Percentiles rank a stretch among this genome's conserved stretches.
Evolutionary conservation across 148 eudicot species (phyloP).

Genomic region (Euryodendron excelsum): DNA sequence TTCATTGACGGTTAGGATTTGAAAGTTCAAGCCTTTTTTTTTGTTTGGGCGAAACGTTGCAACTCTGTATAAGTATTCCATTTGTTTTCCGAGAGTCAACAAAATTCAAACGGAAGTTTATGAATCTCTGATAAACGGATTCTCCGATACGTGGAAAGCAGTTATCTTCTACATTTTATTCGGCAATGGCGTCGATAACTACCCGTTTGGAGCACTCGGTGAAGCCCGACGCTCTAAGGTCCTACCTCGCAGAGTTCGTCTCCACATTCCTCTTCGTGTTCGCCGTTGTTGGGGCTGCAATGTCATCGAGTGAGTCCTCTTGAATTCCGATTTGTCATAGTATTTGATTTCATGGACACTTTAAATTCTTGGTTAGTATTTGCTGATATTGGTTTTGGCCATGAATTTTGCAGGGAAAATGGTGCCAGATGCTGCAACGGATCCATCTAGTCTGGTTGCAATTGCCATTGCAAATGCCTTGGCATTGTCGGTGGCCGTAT

Average conservation of each 20-base stretch:
- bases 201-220: conserved; percentile 50
- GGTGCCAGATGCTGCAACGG: conserved; percentile 45
- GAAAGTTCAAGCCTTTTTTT: background rate
- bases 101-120: too few relatives aligned
- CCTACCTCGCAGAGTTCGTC: conserved; percentile 85
- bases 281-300: conserved; percentile 68
- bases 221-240: conserved; percentile 53
- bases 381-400: too few relatives aligned
- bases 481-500: conserved; percentile 53
- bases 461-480: conserved; percentile 71
- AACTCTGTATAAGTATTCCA: background rate
- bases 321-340: background rate
- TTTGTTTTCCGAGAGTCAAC: too few relatives aligned
- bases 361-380: too few relatives aligned
- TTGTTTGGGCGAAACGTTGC: conserved; percentile 11
- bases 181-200: conserved; percentile 46
- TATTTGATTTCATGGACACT: too few relatives aligned
- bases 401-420: conserved; percentile 41
- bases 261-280: conserved; percentile 88
- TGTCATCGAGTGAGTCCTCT: conserved; percentile 58
- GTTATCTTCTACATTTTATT: background rate
- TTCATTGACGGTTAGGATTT: conserved; percentile 17
- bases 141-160: background rate
- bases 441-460: conserved; percentile 52
- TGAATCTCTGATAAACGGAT: background rate